phyloP scores from a whole-genome alignment of 202 grass and related monocot species.

The Digitaria exilis region DNA sequence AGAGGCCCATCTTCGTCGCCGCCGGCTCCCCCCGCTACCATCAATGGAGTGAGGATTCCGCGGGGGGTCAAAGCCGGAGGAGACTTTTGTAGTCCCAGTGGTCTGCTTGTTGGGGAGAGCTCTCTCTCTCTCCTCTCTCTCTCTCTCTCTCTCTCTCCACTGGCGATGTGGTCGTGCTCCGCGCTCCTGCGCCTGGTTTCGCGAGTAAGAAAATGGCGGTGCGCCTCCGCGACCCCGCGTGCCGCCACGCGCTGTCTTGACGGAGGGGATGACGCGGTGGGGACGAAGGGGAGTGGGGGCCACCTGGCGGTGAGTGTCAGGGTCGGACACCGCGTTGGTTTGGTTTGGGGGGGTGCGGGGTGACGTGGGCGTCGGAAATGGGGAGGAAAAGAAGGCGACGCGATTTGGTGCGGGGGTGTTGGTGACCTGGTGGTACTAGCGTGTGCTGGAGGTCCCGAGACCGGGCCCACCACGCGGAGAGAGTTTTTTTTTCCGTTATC shows the following conservation, averaged over 20 bases:
- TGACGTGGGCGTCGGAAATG: slow-evolving; percentile 34
- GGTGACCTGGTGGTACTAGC: slow-evolving; percentile 8
- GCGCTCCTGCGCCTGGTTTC: background rate
- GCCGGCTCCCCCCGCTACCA: slow-evolving; percentile 37
- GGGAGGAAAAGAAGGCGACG: slow-evolving; percentile 23
- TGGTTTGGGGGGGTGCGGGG: background rate
- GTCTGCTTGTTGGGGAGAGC: background rate
- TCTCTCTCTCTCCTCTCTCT: background rate
- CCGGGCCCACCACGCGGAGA: background rate
- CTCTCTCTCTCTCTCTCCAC: background rate
- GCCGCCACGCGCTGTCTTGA: too few species aligned
- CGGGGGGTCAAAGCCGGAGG: slow-evolving; percentile 23
- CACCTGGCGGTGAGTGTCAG: background rate
- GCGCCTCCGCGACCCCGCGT: background rate
- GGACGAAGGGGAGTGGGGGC: background rate
- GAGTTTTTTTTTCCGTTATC: background rate
- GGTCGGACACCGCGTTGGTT: background rate
- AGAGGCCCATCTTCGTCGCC: slow-evolving; percentile 48
- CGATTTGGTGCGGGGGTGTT: background rate
- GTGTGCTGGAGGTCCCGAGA: background rate
- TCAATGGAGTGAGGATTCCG: slow-evolving; percentile 40
- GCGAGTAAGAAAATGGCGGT: slow-evolving; percentile 29
- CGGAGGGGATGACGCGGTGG: background rate
- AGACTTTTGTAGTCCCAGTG: slow-evolving; percentile 19
- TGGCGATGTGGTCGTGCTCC: slow-evolving; percentile 7